phyloP scores from a whole-genome alignment of 2,329 filamentous ascomycete genomes.

The Claviceps sorghi region DNA sequence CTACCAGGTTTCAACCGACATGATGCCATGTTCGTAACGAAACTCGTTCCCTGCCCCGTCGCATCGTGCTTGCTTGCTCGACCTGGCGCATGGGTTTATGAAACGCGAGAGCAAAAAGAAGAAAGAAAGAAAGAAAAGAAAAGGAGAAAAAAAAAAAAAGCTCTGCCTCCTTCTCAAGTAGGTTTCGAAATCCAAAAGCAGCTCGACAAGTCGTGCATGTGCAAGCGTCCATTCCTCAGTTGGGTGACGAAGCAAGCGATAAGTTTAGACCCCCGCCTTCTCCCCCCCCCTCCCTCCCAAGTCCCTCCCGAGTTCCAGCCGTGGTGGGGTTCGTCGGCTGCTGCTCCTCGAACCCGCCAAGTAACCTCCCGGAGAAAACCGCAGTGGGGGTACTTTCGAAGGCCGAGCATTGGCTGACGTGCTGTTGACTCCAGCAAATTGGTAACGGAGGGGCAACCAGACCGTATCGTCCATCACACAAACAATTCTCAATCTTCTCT shows the following conservation, averaged over 20 bases:
- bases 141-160: too few relatives aligned
- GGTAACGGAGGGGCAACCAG: conserved; percentile 3
- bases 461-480: conserved; percentile 3
- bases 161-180: too few relatives aligned
- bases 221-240: neutral
- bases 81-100: neutral
- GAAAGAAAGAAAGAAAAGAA: neutral
- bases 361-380: conserved; percentile 9
- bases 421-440: neutral
- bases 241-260: neutral
- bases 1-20: too few relatives aligned
- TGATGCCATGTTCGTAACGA: neutral
- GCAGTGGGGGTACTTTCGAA: conserved; percentile 6
- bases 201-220: neutral
- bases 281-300: neutral
- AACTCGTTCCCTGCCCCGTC: neutral
- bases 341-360: neutral
- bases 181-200: too few relatives aligned
- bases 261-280: too few relatives aligned
- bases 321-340: conserved; percentile 3
- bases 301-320: neutral
- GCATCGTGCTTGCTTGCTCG: neutral
- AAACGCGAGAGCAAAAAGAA: neutral
- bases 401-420: conserved; percentile 2
- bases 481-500: neutral